Evolutionary conservation across 768 basidiomycete species (phyloP).

Genomic region (Rhodotorula toruloides): DNA sequence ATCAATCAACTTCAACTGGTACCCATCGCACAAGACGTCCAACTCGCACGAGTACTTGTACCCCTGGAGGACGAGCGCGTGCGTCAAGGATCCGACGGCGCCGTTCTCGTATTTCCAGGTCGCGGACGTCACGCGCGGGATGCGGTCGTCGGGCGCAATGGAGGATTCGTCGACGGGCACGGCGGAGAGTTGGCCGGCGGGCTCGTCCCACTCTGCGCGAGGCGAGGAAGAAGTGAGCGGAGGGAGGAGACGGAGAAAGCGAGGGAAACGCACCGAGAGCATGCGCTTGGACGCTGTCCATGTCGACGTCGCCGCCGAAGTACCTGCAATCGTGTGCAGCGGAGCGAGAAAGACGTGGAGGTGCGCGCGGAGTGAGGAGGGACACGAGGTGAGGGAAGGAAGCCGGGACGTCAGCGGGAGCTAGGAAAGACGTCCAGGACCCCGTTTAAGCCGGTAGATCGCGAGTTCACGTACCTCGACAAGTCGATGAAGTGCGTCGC

Average conservation of each 20-base stretch:
- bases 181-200: constrained; percentile 47
- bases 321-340: neutral
- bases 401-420: too few species aligned
- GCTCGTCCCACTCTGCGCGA: constrained; percentile 52
- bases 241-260: too few species aligned
- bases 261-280: constrained; percentile 60
- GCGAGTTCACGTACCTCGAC: too few species aligned
- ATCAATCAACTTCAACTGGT: constrained; percentile 57
- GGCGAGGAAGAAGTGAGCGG: too few species aligned
- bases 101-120: constrained; percentile 97
- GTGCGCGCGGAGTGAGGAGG: too few species aligned
- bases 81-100: constrained; percentile 85
- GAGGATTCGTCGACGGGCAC: constrained; percentile 47
- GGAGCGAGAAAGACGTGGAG: too few species aligned
- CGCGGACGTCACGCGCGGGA: constrained; percentile 87
- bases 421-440: too few species aligned
- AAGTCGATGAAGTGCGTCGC: constrained; percentile 66
- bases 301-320: constrained; percentile 60
- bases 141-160: constrained; percentile 71
- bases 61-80: constrained; percentile 85
- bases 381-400: too few species aligned
- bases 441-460: too few species aligned
- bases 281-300: constrained; percentile 63
- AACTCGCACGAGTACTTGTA: constrained; percentile 43
- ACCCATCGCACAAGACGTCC: constrained; percentile 69